Base-by-base conservation (phyloP, 345 rosid species). In the Rhizophora mangle region DNA sequence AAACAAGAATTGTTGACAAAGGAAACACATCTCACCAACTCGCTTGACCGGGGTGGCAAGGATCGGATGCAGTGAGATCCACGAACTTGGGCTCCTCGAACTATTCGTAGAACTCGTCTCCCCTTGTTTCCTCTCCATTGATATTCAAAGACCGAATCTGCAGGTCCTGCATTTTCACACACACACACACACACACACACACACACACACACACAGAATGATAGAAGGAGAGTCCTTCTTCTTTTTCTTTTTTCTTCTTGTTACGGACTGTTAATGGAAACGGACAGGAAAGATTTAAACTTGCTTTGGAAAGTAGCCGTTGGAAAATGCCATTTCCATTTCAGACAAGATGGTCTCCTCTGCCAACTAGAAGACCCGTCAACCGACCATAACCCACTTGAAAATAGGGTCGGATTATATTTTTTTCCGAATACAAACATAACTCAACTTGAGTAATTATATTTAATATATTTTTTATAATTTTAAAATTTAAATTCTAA, bases 81-180 rank as follows among this genome's bases (percentile, higher is more conserved):
- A 90, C 97, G 71, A 90, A 96, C 89, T 90, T 92, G 1, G 99
- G 99, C 6, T 96, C 99, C 81, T 92, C 92, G 37, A 92, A 89
- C 20, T 84, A 78, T 83, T 96, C 98, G 81, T 96, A 96, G 80
- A 92, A 89, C 54, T 88, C 89, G 9, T 87, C 85, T 18, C 77
- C 89, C 30, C 68, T 68, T 30, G 58, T 65, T 60, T 72, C 83
- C 37, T 54, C 85, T 53, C 65, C 74, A 61, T 60, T 47, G 60
- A 69, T 82, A 7, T 78, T 68, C 69, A 69, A 52, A 65, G 10
- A 68, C 62, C 59, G 71, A 11, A 3, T 39, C 47, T 39, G 47
- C 13, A 67, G 54, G 39, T 77, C 84, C 59, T 86, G 92, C 96
- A 86, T 93, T 63, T 36, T 51, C 53, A 24, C 63, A 1, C 19